Conservation (phyloP, 78 protist genomes). For the Paratrimastix pyriformis region DNA sequence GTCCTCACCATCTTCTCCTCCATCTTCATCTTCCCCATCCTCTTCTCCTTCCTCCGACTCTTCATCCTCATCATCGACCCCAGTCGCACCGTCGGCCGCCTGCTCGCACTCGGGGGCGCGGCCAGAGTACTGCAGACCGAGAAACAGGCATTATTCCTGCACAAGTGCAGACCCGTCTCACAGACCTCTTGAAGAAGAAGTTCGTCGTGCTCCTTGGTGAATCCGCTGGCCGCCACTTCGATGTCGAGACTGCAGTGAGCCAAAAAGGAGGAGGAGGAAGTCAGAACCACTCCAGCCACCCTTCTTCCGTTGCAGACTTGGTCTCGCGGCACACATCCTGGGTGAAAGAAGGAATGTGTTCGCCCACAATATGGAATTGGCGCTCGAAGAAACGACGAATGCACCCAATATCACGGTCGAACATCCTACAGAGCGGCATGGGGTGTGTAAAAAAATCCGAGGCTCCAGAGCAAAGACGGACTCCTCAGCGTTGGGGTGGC, state of each 20-base stretch:
- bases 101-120: neutral
- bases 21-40: conserved; percentile 5
- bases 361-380: conserved; percentile 33
- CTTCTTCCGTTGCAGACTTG: neutral
- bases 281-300: neutral
- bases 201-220: neutral
- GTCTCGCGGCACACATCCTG: neutral
- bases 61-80: neutral
- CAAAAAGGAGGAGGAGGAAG: neutral
- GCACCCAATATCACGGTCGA: conserved; percentile 82
- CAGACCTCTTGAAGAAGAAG: too few species aligned
- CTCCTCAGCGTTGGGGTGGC: conserved; percentile 72
- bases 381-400: conserved; percentile 60
- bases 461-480: conserved; percentile 15
- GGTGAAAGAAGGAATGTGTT: neutral
- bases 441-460: neutral
- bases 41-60: neutral
- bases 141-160: too few species aligned
- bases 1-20: conserved; percentile 14
- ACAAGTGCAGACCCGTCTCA: too few species aligned
- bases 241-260: conserved; percentile 12
- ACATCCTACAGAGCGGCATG: conserved; percentile 18
- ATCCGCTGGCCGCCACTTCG: conserved; percentile 25
- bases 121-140: too few species aligned
- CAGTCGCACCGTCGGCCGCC: neutral